phyloP scores from a whole-genome alignment of 208 protist genomes.

The Trypanosoma lewisi region DNA sequence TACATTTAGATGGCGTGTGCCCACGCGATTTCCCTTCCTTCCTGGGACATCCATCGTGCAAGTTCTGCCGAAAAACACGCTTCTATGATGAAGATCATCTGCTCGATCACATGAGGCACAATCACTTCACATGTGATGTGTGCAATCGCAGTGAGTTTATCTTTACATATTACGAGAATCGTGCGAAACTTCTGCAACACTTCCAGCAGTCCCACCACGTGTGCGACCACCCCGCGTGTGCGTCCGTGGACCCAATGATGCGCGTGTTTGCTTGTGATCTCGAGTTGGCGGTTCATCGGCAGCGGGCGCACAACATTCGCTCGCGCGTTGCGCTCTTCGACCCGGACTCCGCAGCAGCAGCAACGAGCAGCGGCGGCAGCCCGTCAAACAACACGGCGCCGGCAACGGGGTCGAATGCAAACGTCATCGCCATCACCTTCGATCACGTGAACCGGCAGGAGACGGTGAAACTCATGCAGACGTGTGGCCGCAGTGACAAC shows the following conservation, averaged over 20 bases:
- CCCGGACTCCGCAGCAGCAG: neutral
- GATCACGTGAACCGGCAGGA: slow-evolving; percentile 65
- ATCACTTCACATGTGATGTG: slow-evolving; percentile 88
- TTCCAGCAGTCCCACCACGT: slow-evolving; percentile 72
- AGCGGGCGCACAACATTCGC: slow-evolving; percentile 68
- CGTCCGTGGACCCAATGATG: slow-evolving; percentile 69
- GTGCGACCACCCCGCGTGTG: slow-evolving; percentile 87
- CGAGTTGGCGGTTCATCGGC: slow-evolving; percentile 75
- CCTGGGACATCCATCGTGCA: slow-evolving; percentile 79
- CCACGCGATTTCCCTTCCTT: slow-evolving; percentile 62
- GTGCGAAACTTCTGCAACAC: slow-evolving; percentile 72
- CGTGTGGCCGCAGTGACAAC: slow-evolving; percentile 7
- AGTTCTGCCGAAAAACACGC: slow-evolving; percentile 57
- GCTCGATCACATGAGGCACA: slow-evolving; percentile 85
- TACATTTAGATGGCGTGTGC: slow-evolving; percentile 68
- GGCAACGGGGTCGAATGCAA: slow-evolving; percentile 55
- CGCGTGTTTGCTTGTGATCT: slow-evolving; percentile 82
- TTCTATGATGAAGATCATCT: slow-evolving; percentile 87
- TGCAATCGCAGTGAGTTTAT: slow-evolving; percentile 82
- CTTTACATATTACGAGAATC: slow-evolving; percentile 83
- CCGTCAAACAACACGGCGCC: slow-evolving; percentile 6
- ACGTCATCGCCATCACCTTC: slow-evolving; percentile 76
- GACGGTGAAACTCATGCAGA: slow-evolving; percentile 59
- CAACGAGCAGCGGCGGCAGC: neutral
- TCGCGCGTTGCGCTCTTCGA: slow-evolving; percentile 28